A percentile compares a stretch with the other conserved stretches of the same genome.
These are phyloP conservation scores for Pythium sp. DNA, from an alignment of 352 stramenopile genomes.

Conservation along the genomic window DNA sequence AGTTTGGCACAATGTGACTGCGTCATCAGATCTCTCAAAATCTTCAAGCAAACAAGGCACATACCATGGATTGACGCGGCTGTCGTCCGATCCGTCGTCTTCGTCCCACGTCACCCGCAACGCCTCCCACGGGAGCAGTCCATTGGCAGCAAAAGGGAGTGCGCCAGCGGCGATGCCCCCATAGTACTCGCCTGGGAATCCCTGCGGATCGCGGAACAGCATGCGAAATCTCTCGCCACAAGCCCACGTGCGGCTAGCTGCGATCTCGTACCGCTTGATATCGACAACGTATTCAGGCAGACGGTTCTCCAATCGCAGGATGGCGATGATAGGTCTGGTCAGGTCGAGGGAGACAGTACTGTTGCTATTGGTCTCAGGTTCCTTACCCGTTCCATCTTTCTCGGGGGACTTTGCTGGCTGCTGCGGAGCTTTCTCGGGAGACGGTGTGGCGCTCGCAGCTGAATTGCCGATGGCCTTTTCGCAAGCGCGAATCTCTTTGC, in stretches of 20 bases:
- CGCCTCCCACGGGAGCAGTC: slow-evolving; percentile 77
- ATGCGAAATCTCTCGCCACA: slow-evolving; percentile 77
- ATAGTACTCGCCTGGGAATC: slow-evolving; percentile 72
- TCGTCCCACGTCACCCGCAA: slow-evolving; percentile 82
- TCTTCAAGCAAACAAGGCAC: slow-evolving; percentile 15
- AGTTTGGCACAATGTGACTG: background rate
- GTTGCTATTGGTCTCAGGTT: slow-evolving; percentile 15
- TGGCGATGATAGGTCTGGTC: slow-evolving; percentile 42
- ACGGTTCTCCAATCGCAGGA: slow-evolving; percentile 81
- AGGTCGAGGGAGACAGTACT: slow-evolving; percentile 7
- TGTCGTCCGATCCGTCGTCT: slow-evolving; percentile 80
- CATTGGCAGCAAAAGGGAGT: slow-evolving; percentile 52
- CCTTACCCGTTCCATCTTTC: slow-evolving; percentile 1
- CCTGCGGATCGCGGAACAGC: slow-evolving; percentile 70
- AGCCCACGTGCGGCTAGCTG: slow-evolving; percentile 51
- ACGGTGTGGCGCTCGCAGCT: background rate
- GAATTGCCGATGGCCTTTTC: slow-evolving; percentile 33
- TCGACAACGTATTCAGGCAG: slow-evolving; percentile 54
- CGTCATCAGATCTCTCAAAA: background rate
- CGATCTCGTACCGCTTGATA: slow-evolving; percentile 58
- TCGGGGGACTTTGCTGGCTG: background rate
- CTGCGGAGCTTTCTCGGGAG: slow-evolving; percentile 12
- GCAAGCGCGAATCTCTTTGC: slow-evolving; percentile 59
- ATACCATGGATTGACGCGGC: slow-evolving; percentile 84
- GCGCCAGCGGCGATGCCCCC: slow-evolving; percentile 60